Evolutionary conservation across 805 yeast species (phyloP).

Genomic region (Candida coleopterorum): DNA sequence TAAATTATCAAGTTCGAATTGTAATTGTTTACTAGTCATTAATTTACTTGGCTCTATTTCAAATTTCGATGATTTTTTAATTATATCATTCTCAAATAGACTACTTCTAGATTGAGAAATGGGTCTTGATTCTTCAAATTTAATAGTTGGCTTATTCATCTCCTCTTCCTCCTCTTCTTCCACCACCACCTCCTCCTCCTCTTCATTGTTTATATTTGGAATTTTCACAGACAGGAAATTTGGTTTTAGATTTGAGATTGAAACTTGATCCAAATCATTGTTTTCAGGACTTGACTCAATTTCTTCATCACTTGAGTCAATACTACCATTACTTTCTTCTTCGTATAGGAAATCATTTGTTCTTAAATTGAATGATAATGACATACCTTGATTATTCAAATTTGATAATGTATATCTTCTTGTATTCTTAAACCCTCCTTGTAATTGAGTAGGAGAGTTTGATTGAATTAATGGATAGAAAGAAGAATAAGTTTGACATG

Average conservation of each 20-base stretch:
- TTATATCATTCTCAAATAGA: slow-evolving; percentile 30
- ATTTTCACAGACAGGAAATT: slow-evolving; percentile 67
- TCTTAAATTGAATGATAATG: slow-evolving; percentile 66
- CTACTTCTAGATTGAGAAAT: slow-evolving; percentile 1
- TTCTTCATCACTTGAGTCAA: slow-evolving; percentile 9
- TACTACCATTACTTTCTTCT: slow-evolving; percentile 3
- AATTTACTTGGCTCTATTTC: slow-evolving; percentile 8
- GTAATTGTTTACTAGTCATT: slow-evolving; percentile 31
- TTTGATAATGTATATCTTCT: slow-evolving; percentile 54
- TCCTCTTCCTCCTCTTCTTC: slow-evolving; percentile 31
- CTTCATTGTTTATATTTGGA: slow-evolving; percentile 63
- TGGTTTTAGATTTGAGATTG: slow-evolving; percentile 44
- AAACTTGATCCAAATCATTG: slow-evolving; percentile 22
- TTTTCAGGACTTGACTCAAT: slow-evolving; percentile 14
- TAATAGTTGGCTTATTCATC: slow-evolving; percentile 61
- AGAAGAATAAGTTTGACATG: slow-evolving; percentile 13
- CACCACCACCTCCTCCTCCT: slow-evolving; percentile 55
- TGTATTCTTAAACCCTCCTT: slow-evolving; percentile 18
- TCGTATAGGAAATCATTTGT: slow-evolving; percentile 26
- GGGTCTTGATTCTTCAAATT: slow-evolving; percentile 28
- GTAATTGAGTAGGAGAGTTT: slow-evolving; percentile 14
- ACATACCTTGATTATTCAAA: slow-evolving; percentile 64
- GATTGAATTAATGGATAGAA: slow-evolving; percentile 23
- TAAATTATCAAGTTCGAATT: slow-evolving; percentile 31
- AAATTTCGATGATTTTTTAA: too few species aligned